Base-by-base conservation (phyloP, 2,329 filamentous ascomycete species). In the Sporothrix inflata region DNA sequence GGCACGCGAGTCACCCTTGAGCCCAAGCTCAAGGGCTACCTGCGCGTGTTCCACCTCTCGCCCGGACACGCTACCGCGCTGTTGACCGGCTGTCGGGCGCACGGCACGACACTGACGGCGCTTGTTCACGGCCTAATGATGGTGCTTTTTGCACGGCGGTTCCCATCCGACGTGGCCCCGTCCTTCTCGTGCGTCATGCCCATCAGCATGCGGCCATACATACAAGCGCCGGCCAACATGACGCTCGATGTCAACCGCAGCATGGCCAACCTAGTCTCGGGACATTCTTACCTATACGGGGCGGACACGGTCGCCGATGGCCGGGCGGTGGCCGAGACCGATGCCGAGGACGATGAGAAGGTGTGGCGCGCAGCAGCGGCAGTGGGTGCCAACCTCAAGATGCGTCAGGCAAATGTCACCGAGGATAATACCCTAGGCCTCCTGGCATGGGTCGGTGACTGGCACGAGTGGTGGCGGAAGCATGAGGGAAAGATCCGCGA, bases 101-200 rank as follows among this genome's bases (percentile, higher is more conserved):
- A 85, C 61, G 76, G 77, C 2, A 79, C 82, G 16, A 86, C 85
- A 2, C 76, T 89, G 7, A 88, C 86, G 0, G 81, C 81, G 0
- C 79, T 89, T 8, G 68, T 88, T 0, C 84, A 88, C 45, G 83
- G 81, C 2, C 78, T 88, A 0, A 76, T 82, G 4, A 78, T 85
- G 5, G 77, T 79, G 8, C 84, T 84, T 1, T 77, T 87, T 5
- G 77, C 83, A 4, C 76, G 74, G 0, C 81, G 78, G 3, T 75
- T 87, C 2, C 79, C 82, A 0, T 75, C 78, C 6, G 70, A 75
- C 0, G 74, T 78, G 4, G 81, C 81, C 0, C 72, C 76, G 0
- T 77, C 78, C 1, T 84, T 87, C 72, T 72, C 75, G 14, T 78
- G 79, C 38, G 75, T 74, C 24, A 87, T 84, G 0, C 83, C 85